Conservation (phyloP, 805 yeast species). For the Brettanomyces anomalus region DNA sequence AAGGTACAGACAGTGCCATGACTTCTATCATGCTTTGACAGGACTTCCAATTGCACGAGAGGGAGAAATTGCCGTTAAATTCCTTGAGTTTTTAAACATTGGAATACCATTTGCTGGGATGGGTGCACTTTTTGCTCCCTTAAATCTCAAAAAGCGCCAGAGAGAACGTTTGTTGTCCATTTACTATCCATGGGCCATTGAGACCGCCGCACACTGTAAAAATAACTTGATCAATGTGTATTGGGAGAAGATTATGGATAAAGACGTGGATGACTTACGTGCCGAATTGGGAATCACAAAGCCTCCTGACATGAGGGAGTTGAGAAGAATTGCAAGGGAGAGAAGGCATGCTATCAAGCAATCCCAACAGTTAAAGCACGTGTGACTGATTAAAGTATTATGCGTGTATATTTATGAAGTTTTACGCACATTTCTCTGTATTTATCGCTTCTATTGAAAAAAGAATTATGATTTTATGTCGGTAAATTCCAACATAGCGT, state of each 20-base stretch:
- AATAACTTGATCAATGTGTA: conserved; percentile 72
- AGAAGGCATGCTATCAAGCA: conserved; percentile 5
- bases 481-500: no score
- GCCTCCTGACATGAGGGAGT: conserved; percentile 70
- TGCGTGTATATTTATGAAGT: no score
- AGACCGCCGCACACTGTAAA: conserved; percentile 61
- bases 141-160: conserved; percentile 54
- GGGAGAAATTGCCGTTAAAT: conserved; percentile 93
- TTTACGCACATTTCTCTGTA: no score
- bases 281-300: conserved; percentile 59
- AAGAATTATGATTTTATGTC: no score
- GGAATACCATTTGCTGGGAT: conserved; percentile 94
- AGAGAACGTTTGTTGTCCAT: conserved; percentile 54
- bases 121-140: conserved; percentile 86
- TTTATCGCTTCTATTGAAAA: no score
- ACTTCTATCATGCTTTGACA: conserved; percentile 87
- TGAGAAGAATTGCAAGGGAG: conserved; percentile 36
- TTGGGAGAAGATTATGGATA: conserved; percentile 79
- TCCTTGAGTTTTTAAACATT: conserved; percentile 84
- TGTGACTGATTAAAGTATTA: no score
- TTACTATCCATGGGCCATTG: conserved; percentile 83
- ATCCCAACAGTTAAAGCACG: neutral
- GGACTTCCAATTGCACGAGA: conserved; percentile 87
- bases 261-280: conserved; percentile 67
- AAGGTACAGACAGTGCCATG: conserved; percentile 94